Evolutionary conservation across 2,329 filamentous ascomycete genomes (phyloP), one percentile per base, ranked within the genome.

Genomic region (Ophiocordyceps camponoti-rufipedis): DNA sequence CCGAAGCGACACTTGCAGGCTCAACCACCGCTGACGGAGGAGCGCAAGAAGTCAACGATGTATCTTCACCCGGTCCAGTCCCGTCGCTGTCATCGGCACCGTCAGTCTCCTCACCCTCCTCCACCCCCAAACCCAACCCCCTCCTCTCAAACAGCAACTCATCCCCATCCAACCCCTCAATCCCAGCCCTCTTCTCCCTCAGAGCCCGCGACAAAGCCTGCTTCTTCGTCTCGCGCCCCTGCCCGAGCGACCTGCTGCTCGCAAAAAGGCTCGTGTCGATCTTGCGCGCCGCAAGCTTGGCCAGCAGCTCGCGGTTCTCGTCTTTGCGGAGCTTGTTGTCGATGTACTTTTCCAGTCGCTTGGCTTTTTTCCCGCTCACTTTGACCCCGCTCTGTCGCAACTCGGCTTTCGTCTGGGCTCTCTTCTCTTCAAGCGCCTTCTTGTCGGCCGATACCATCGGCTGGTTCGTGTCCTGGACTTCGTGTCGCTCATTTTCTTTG

Each of bases 311-410:
- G 28, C 85, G 71, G 55, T 85, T 94, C 61, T 96, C 89, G 58
- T 98, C 91, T 61, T 94, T 95, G 61, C 80, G 84, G 42, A 98
- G 69, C 70, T 98, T 98, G 48, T 75, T 91, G 55, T 96, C 88
- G 51, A 81, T 78, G 57, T 80, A 81, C 56, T 81, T 81, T 50
- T 80, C 77, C 38, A 81, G 57, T 2, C 78, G 69, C 62, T 81
- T 80, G 6, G 76, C 73, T 58, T 81, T 81, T 56, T 81, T 79
- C 48, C 74, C 67, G 55, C 68, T 78, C 57, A 79, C 67, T 54
- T 78, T 78, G 41, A 58, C 54, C 1, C 68, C 70, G 45, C 73
- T 65, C 23, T 66, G 59, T 46, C 62, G 65, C 46, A 80, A 56
- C 50, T 78, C 69, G 19, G 70, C 67, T 48, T 71, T 74, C 51